These are phyloP conservation scores for Oryza glaberrima DNA, from an alignment of 176 grass and related monocot species.

Conservation along the genomic window DNA sequence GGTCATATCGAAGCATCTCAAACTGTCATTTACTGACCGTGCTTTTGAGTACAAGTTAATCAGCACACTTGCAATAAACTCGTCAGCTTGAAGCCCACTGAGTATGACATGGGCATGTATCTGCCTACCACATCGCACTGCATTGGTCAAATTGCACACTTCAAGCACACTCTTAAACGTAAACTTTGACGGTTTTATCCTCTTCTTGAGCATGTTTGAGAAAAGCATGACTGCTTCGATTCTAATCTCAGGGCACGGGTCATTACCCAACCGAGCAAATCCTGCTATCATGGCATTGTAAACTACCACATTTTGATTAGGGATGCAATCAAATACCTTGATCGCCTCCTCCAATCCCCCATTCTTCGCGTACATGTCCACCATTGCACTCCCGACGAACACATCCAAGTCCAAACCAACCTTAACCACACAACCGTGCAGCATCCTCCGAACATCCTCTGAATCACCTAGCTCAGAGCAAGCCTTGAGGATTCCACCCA, in stretches of 20 bases:
- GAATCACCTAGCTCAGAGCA: conserved; percentile 51
- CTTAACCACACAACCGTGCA: conserved; percentile 81
- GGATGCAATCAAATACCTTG: conserved; percentile 74
- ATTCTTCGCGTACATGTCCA: conserved; percentile 81
- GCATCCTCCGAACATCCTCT: conserved; percentile 61
- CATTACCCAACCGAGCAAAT: conserved; percentile 68
- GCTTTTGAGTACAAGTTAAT: conserved; percentile 67
- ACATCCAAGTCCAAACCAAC: conserved; percentile 76
- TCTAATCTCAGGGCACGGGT: conserved; percentile 52
- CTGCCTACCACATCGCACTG: conserved; percentile 60
- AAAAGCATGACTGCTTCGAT: conserved; percentile 62
- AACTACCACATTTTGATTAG: conserved; percentile 60
- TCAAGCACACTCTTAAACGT: conserved; percentile 78
- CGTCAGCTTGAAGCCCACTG: conserved; percentile 60
- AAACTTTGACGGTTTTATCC: conserved; percentile 65
- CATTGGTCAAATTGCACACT: conserved; percentile 62
- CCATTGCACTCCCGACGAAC: conserved; percentile 73
- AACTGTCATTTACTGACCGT: conserved; percentile 45
- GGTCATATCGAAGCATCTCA: conserved; percentile 69
- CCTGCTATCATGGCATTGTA: conserved; percentile 90
- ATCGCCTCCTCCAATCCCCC: conserved; percentile 80
- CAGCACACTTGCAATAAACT: conserved; percentile 62
- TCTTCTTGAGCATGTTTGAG: conserved; percentile 55
- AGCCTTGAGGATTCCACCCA: conserved; percentile 69
- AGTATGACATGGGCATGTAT: conserved; percentile 74